Base-by-base conservation (phyloP, 345 rosid species). In the Garcia nutans region DNA sequence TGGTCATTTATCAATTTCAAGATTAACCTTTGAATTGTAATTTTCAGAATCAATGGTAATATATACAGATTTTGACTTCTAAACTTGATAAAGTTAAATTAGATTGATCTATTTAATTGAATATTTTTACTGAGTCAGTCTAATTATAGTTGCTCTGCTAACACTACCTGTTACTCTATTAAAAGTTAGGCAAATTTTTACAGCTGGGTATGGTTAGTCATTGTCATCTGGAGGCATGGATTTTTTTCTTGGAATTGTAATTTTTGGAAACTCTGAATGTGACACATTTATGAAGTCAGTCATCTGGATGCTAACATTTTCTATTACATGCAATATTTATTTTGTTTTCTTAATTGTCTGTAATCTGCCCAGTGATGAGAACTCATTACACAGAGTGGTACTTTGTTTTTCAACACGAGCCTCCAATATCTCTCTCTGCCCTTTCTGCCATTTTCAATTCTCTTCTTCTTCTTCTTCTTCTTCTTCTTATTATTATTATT, bases 401-500 rank as follows among this genome's bases (percentile, higher is more conserved):
- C 76, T 26, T 58, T 44, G 45, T 11, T 62, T 77, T 77, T 55
- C 56, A 41, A 68, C 55, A 16, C 37, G 52, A 47, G 66, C 59
- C 70, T 71, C 70, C 68, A 17, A 0, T 17, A 64, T 44, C 70
- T 65, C 24, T 65, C 44, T 6, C 70, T n/a, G 26, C 70, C 28
- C 54, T 28, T n/a, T 17, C 6, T 24, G 6, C 26, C 70, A 41
- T 41, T 64, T 65, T 52, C 44, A 42, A 50, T 65, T 65, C 70
- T 65, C 54, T 17, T 50, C 15, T 47, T 47, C 52, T 47, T 47
- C 52, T 47, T 9, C 52, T 9, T 47, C 15, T 10, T 47, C 52
- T 57, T 57, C 15, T 59, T 76, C 60, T 44, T 76, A 33, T 68
- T 76, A 47, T 47, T 76, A 6, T 55, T 68, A 55, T 42, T 67